These are phyloP conservation scores for Eimeria maxima DNA, from an alignment of 169 alveolate species.

Conservation along the genomic window DNA sequence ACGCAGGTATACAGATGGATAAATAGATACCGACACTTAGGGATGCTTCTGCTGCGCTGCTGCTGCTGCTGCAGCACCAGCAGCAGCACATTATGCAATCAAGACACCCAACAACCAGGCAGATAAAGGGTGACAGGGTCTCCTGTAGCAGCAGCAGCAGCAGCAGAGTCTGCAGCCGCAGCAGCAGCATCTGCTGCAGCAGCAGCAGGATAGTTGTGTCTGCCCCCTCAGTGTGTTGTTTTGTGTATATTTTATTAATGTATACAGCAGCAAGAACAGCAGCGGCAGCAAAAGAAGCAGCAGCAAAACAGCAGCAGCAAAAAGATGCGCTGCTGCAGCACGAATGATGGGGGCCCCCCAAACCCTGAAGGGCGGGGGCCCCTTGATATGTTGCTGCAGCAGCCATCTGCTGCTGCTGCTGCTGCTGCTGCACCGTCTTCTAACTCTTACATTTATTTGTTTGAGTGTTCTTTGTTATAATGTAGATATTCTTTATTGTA, in stretches of 20 bases:
- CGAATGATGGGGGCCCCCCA: conserved; percentile 18
- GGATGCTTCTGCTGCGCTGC: neutral
- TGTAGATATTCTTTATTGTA: neutral
- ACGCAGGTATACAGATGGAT: too few species aligned
- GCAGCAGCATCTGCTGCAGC: neutral
- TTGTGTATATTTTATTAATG: too few species aligned
- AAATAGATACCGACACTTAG: neutral
- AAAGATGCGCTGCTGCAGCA: conserved; percentile 20
- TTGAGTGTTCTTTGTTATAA: neutral
- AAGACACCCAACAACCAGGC: too few species aligned
- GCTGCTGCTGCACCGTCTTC: neutral
- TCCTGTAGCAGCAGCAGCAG: too few species aligned
- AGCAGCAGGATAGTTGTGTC: neutral
- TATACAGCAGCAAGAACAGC: too few species aligned
- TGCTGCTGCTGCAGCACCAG: neutral
- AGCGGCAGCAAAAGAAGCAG: neutral
- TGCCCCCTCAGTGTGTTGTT: too few species aligned
- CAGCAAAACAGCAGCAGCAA: neutral
- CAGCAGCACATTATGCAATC: neutral
- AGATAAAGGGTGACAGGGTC: neutral
- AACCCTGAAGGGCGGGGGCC: conserved; percentile 44
- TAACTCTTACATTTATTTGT: neutral
- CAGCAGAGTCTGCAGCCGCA: neutral
- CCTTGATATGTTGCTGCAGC: neutral
- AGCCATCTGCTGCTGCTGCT: too few species aligned